These are phyloP conservation scores for Colletotrichum scovillei DNA, from an alignment of 2,329 filamentous ascomycete genomes.

Conservation along the genomic window DNA sequence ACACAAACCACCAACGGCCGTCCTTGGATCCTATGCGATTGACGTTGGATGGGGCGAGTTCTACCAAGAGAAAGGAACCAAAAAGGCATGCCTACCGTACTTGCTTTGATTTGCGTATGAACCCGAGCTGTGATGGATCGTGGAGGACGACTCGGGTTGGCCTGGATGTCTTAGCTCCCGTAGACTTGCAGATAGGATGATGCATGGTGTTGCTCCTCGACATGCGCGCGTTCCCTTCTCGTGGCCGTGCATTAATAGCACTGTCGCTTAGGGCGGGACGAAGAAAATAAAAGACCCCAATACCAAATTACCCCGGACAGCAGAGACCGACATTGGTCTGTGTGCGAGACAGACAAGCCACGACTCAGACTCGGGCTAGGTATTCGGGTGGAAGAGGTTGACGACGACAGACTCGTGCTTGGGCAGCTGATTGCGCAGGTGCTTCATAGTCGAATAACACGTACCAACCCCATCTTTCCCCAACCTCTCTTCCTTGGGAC, in stretches of 20 bases:
- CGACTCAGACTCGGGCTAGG: constrained; percentile 15
- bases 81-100: background rate
- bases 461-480: background rate
- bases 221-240: background rate
- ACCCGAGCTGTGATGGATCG: background rate
- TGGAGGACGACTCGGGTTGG: background rate
- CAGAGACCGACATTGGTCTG: background rate
- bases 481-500: background rate
- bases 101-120: constrained; percentile 8
- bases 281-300: background rate
- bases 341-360: constrained; percentile 1
- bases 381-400: constrained; percentile 11
- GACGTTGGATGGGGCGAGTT: background rate
- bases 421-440: background rate
- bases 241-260: background rate
- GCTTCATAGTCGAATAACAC: background rate
- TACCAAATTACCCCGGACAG: background rate
- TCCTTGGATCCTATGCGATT: background rate
- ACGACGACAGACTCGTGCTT: constrained; percentile 23
- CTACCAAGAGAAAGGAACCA: background rate
- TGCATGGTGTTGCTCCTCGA: constrained; percentile 14
- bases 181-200: constrained; percentile 18
- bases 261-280: constrained; percentile 24
- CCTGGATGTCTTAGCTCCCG: constrained; percentile 15
- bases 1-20: constrained; percentile 19